These are phyloP conservation scores for Rubia peregrina DNA, from an alignment of 305 asterid genomes.

Conservation along the genomic window DNA sequence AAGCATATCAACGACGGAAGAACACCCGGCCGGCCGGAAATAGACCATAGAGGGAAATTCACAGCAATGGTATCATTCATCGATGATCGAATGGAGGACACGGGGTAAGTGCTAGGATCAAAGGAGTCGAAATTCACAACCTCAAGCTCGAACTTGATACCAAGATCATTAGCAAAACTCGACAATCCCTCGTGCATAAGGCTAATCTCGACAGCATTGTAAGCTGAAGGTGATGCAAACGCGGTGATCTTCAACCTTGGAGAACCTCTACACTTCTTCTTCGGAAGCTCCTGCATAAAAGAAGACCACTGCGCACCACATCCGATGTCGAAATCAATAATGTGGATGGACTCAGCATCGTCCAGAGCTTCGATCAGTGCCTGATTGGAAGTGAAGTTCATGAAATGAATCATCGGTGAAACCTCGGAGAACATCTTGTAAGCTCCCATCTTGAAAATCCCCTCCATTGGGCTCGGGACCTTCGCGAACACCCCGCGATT, in stretches of 20 bases:
- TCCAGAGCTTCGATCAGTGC: slow-evolving; percentile 44
- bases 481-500: slow-evolving; percentile 24
- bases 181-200: slow-evolving; percentile 42
- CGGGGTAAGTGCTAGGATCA: slow-evolving; percentile 31
- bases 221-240: slow-evolving; percentile 48
- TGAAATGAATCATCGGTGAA: slow-evolving; percentile 42
- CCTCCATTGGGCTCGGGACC: slow-evolving; percentile 35
- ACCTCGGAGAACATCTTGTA: slow-evolving; percentile 40
- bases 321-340: slow-evolving; percentile 53
- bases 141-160: slow-evolving; percentile 42
- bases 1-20: slow-evolving; percentile 42
- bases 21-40: slow-evolving; percentile 24
- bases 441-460: slow-evolving; percentile 50
- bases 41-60: slow-evolving; percentile 47
- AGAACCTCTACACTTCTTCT: slow-evolving; percentile 21
- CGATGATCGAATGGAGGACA: slow-evolving; percentile 32
- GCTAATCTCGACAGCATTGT: slow-evolving; percentile 38
- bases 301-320: slow-evolving; percentile 64
- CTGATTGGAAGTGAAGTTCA: slow-evolving; percentile 51
- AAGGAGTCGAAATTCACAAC: slow-evolving; percentile 49
- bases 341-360: slow-evolving; percentile 30
- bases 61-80: slow-evolving; percentile 38
- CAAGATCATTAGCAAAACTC: slow-evolving; percentile 39
- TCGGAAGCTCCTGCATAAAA: slow-evolving; percentile 50
- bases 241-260: slow-evolving; percentile 47